Percentiles rank a stretch among this genome's conserved stretches.
Evolutionary conservation across 2,329 filamentous ascomycete species (phyloP).

Genomic region (Neonectria sp.): DNA sequence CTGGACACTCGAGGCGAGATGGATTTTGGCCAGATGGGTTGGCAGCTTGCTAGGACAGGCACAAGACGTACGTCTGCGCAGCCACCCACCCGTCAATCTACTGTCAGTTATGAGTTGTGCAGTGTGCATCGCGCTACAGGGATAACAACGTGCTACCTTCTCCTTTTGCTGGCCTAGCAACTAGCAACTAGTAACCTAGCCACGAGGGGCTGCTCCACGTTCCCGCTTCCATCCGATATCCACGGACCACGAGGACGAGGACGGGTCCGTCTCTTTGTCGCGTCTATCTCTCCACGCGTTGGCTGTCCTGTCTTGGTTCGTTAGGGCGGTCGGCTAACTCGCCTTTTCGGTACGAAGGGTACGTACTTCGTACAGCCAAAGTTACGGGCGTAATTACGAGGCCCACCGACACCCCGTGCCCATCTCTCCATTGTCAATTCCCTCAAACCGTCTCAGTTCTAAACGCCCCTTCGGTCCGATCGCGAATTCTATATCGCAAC

Average conservation of each 20-base stretch:
- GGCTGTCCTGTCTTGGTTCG: slow-evolving; percentile 7
- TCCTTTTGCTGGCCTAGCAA: slow-evolving; percentile 5
- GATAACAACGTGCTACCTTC: slow-evolving; percentile 18
- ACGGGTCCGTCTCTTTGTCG: slow-evolving; percentile 13
- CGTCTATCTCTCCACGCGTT: slow-evolving; percentile 16
- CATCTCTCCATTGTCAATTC: slow-evolving; percentile 10
- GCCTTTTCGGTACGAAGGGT: background rate
- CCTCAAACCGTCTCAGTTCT: background rate
- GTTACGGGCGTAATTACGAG: slow-evolving; percentile 19
- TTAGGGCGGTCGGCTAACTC: slow-evolving; percentile 14
- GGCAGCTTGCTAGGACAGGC: slow-evolving; percentile 28
- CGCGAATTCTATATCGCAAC: background rate
- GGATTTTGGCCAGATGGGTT: background rate
- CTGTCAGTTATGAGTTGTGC: slow-evolving; percentile 1
- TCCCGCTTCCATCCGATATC: slow-evolving; percentile 5
- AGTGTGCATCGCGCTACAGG: slow-evolving; percentile 17
- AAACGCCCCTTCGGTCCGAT: background rate
- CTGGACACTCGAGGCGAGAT: slow-evolving; percentile 8
- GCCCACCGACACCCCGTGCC: slow-evolving; percentile 22
- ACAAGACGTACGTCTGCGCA: slow-evolving; percentile 22
- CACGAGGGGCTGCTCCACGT: slow-evolving; percentile 24
- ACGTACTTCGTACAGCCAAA: background rate
- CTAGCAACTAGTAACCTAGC: background rate
- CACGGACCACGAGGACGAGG: slow-evolving; percentile 2
- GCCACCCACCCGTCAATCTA: slow-evolving; percentile 14